A percentile compares a stretch with the other conserved stretches of the same genome.
Conservation (phyloP, 108 stramenopile genomes). For the Ochromonas danica region DNA sequence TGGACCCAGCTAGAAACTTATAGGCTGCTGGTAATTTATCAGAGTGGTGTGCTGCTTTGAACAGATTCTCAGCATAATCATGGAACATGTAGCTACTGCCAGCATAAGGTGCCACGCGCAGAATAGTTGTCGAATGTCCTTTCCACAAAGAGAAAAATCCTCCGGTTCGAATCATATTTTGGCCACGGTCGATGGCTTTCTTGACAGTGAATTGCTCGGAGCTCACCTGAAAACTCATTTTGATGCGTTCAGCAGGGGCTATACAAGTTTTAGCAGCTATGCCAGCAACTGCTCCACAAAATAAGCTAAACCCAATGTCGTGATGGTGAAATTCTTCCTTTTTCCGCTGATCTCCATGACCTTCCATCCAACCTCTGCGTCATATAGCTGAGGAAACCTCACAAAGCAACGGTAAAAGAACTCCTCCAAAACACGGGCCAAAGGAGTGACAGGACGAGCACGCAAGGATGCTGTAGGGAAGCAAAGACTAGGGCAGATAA, state of each 20-base stretch:
- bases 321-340: background rate
- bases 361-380: no score
- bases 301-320: background rate
- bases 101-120: constrained; percentile 25
- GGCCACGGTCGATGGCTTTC: background rate
- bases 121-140: constrained; percentile 13
- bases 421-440: no score
- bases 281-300: constrained; percentile 10
- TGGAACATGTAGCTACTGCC: background rate
- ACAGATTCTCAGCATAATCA: constrained; percentile 1
- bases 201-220: background rate
- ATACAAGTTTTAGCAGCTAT: constrained; percentile 11
- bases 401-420: no score
- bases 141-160: constrained; percentile 19
- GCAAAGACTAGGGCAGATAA: no score
- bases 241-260: background rate
- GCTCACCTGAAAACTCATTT: background rate
- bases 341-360: no score
- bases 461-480: no score
- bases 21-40: background rate
- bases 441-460: no score
- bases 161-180: background rate
- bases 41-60: background rate
- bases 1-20: constrained; percentile 20
- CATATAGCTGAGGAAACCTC: no score